Evolutionary conservation across 352 stramenopile genomes (phyloP), one percentile per base, ranked within the genome.

Genomic region (Phytophthora melonis): DNA sequence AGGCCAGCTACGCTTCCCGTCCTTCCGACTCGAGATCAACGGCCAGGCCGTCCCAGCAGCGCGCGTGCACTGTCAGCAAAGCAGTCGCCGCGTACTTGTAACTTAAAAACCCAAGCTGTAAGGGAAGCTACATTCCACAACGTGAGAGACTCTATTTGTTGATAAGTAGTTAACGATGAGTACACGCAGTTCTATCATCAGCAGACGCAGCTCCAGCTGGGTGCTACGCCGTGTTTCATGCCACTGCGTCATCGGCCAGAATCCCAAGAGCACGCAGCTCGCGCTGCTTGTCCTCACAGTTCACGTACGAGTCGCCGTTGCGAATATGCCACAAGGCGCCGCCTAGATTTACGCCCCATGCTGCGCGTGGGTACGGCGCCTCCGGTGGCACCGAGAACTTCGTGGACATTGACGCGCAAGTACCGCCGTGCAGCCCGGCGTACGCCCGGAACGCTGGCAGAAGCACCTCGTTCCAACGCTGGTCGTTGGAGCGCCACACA

Each of bases 291-390:
- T 92, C 77, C 32, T 81, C 72, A 58, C 90, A 87, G 57, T 86
- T 76, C 5, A 93, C 78, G 62, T 93, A 95, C 36, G 87, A 93
- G 66, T 94, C 86, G 25, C 87, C 87, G 59, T 94, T 95, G 53
- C 88, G 88, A 75, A 95, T 95, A 66, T 95, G 89, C 89, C 89
- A 95, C 34, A 95, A 62, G 0, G 87, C 84, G 14, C 87, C 87
- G 45, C 89, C 89, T 21, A 95, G 68, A 68, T 95, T 94, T 6
- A 90, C 78, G 5, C 87, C 89, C 87, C 87, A 95, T 1, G 86
- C 64, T 50, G 76, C 68, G 10, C 66, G 67, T 4, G 89, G 89
- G 49, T 93, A 95, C 52, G 87, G 84, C 14, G 58, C 34, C 49
- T 87, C 74, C 8, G 85, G 70, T 1, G 89, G 89, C 3, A 95